Evolutionary conservation across 2,329 filamentous ascomycete species (phyloP).

Genomic region (Monosporascus ibericus): DNA sequence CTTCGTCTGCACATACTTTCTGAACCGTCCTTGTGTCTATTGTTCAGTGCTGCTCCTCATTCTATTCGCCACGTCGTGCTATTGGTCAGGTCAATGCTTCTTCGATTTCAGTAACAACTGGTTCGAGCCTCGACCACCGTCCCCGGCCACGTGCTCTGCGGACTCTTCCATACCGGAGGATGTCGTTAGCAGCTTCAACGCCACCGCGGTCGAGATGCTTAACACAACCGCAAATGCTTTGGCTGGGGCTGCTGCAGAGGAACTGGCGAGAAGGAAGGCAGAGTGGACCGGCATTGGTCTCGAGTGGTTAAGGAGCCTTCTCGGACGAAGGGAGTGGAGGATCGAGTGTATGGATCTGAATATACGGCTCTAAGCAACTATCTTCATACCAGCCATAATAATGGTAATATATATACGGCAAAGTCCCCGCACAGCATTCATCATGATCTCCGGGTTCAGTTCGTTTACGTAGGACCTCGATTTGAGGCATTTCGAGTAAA

Average conservation of each 20-base stretch:
- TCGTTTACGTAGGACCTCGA: no score
- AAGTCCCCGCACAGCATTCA: no score
- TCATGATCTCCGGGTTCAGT: no score
- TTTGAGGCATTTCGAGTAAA: no score
- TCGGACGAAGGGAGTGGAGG: constrained; percentile 82
- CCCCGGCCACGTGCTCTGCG: constrained; percentile 17
- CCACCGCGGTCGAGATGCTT: constrained; percentile 48
- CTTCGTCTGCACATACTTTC: constrained; percentile 89
- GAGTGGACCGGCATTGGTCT: constrained; percentile 74
- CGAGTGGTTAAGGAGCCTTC: constrained; percentile 77
- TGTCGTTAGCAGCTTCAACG: constrained; percentile 35
- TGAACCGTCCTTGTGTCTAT: constrained; percentile 95
- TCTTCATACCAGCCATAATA: background rate
- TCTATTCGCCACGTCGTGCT: constrained; percentile 85
- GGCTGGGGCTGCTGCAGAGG: constrained; percentile 60
- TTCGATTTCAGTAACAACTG: constrained; percentile 90
- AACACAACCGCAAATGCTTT: constrained; percentile 67
- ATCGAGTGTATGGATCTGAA: constrained; percentile 88
- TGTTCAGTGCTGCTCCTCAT: constrained; percentile 94
- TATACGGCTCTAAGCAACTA: constrained; percentile 56
- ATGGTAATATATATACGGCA: no score
- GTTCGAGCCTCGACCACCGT: constrained; percentile 71
- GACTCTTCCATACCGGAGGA: constrained; percentile 22
- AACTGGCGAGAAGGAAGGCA: constrained; percentile 45
- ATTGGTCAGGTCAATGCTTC: constrained; percentile 86